Evolutionary conservation across 2,329 filamentous ascomycete genomes (phyloP).

Genomic region (Didymosphaeria variabile): DNA sequence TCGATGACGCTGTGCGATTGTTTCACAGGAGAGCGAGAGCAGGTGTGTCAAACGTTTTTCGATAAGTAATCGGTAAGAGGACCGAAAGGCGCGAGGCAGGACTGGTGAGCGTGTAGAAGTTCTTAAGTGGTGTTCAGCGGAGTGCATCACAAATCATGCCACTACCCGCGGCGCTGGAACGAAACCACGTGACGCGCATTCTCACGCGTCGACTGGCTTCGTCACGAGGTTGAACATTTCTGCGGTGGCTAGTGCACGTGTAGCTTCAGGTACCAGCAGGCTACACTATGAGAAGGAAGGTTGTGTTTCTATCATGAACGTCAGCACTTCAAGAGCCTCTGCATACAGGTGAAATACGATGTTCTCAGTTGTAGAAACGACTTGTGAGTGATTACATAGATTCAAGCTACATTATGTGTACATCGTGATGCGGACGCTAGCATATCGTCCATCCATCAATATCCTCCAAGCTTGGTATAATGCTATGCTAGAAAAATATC

Average conservation of each 20-base stretch:
- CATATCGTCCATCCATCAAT: slow-evolving; percentile 41
- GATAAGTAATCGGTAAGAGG: neutral
- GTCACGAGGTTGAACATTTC: neutral
- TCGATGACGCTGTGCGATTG: neutral
- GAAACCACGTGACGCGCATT: slow-evolving; percentile 19
- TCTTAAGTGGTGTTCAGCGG: neutral
- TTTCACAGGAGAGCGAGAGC: neutral
- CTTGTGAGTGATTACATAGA: slow-evolving; percentile 3
- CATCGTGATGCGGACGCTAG: slow-evolving; percentile 38
- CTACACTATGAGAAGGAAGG: neutral
- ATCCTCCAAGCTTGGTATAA: slow-evolving; percentile 46
- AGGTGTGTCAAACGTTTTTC: neutral
- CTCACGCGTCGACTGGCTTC: neutral
- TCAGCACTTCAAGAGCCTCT: neutral
- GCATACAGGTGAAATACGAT: neutral
- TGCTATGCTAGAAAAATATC: slow-evolving; percentile 51
- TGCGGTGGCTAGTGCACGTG: neutral
- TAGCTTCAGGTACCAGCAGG: neutral
- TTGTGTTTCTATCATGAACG: neutral
- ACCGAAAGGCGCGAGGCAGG: neutral
- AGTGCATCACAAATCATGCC: slow-evolving; percentile 1
- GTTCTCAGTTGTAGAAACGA: neutral
- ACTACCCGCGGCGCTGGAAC: slow-evolving; percentile 10
- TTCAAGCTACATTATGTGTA: slow-evolving; percentile 44
- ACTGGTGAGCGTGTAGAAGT: neutral